These are phyloP conservation scores for Aspergillus aculeatinus DNA, from an alignment of 2,329 filamentous ascomycete species.

Conservation along the genomic window DNA sequence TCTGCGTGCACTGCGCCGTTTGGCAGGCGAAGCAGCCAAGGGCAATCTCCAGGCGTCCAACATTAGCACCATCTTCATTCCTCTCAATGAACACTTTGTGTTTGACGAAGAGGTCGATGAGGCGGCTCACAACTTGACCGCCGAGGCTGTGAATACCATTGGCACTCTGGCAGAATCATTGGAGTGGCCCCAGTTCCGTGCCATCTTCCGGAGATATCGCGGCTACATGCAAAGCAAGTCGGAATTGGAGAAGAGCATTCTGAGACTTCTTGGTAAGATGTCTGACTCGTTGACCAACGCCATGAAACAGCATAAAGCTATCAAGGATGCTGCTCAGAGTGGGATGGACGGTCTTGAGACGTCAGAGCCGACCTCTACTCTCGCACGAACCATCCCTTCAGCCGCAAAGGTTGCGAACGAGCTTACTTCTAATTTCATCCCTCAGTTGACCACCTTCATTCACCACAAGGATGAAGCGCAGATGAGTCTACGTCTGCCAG, in stretches of 20 bases:
- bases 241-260: constrained; percentile 80
- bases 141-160: constrained; percentile 81
- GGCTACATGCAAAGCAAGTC: constrained; percentile 77
- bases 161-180: constrained; percentile 71
- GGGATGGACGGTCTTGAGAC: constrained; percentile 31
- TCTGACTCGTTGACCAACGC: constrained; percentile 71
- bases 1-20: constrained; percentile 74
- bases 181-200: constrained; percentile 88
- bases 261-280: constrained; percentile 76
- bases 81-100: constrained; percentile 89
- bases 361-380: constrained; percentile 38
- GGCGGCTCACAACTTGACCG: constrained; percentile 74
- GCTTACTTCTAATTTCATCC: constrained; percentile 71
- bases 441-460: constrained; percentile 76
- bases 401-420: constrained; percentile 68
- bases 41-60: constrained; percentile 71
- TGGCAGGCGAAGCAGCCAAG: constrained; percentile 66
- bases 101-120: constrained; percentile 80
- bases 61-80: constrained; percentile 82
- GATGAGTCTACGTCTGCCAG: constrained; percentile 87
- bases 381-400: constrained; percentile 67
- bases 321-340: constrained; percentile 20
- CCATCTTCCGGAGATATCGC: constrained; percentile 79
- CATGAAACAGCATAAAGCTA: constrained; percentile 34
- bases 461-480: constrained; percentile 94